Base-by-base conservation (phyloP, 768 basidiomycete genomes). In the Piloderma croceum region DNA sequence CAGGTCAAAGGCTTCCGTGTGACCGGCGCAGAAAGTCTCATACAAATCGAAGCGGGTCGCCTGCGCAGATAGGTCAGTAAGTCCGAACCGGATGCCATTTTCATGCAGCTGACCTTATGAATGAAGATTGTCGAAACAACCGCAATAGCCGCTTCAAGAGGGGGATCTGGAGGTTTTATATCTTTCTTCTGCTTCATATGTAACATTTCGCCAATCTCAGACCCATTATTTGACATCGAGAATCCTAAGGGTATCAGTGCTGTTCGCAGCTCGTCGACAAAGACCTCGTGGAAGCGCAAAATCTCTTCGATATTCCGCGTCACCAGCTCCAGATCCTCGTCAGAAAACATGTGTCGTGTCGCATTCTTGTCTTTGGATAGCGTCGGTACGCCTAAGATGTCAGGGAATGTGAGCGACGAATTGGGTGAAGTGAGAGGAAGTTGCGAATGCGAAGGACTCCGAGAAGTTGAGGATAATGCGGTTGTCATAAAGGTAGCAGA, bases 1-100 rank as follows among this genome's bases (percentile, higher is more conserved):
- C 18, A 90, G 58, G 46, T 85, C 79, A 41, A 85, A 67, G 1
- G 91, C 92, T 49, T 87, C 83, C 37, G 79, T 75, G 54, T 97
- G 93, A 0, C 82, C 82, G 0, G 89, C 77, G 56, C 94, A 98
- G 54, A 91, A 97, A 10, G 73, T 63, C 57, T 91, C 78, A 64
- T 99, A 99, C 2, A 79, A 70, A 42, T 75, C 70, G 49, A 94
- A 94, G 25, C 71, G 65, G 12, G 80, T 67, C 19, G 81, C 83
- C 90, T 94, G 49, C 23, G 36, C 4, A 43, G n/a, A 38, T 13
- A 41, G 38, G 13, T 23, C 24, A 36, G 33, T 33, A 19, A 34
- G 42, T 18, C 19, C 22, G 37, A 35, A 48, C 31, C 39, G 15
- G 18, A 25, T 10, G 15, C 42, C 17, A 35, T 42, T 38, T 58